Evolutionary conservation across 2,329 filamentous ascomycete genomes (phyloP), one percentile per base, ranked within the genome.

Genomic region (Emericellopsis atlantica): DNA sequence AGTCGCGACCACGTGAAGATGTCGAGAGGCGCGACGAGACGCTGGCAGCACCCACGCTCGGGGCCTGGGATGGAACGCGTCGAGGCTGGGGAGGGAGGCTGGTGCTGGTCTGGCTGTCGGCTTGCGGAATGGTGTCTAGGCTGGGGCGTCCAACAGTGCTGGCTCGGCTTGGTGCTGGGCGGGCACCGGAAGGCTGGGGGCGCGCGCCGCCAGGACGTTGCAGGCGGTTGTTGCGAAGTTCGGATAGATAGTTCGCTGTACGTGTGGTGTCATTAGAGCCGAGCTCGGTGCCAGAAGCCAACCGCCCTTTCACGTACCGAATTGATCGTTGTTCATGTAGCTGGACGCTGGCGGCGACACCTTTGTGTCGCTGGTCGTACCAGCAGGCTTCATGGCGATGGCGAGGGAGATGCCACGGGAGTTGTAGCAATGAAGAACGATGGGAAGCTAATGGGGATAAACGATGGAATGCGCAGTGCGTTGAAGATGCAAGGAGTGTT

Each of bases 141-240:
- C 55, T 54, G 47, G 52, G 49, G 35, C 56, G 54, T 40, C 57
- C 51, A 36, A 49, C 48, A 43, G 18, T 21, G 18, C 49, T 57
- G 41, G 48, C 44, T 37, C 16, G 50, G 43, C 45, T 58, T 51
- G 54, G 61, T 51, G 48, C 51, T 49, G 48, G 51, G 40, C 55
- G 56, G 49, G 42, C 60, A 48, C 44, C 52, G 31, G 61, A 53
- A 18, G 73, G 72, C 41, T 70, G 72, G 44, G 83, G 82, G 48
- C 84, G 71, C 39, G 82, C 81, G 46, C 84, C 83, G 43, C 76
- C 81, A 8, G 84, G 84, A 42, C 84, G 73, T 31, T 72, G 67
- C 42, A 77, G 67, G 40, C 80, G 77, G 58, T 74, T 83, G 49
- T 72, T 76, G 49, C 84, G 79, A 31, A 90, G 72, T 49, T 80